phyloP scores from a whole-genome alignment of 225 moss, liverwort and hornwort species.

The Physcomitrium patens region DNA sequence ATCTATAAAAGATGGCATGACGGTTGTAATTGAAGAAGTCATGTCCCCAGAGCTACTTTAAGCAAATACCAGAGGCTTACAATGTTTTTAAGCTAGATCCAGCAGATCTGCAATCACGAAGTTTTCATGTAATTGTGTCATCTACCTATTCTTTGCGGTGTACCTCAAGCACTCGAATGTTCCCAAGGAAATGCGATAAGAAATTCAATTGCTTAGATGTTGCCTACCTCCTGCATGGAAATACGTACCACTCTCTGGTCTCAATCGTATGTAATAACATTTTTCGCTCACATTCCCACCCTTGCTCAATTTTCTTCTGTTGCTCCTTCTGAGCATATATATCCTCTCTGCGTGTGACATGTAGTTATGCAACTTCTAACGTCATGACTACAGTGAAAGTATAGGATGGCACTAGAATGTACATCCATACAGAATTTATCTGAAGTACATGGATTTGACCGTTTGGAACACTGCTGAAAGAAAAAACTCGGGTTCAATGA shows the following conservation, averaged over 20 bases:
- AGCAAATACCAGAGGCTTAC: not conserved
- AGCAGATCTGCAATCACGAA: not conserved
- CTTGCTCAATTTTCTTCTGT: conserved; percentile 47
- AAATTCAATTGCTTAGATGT: not conserved
- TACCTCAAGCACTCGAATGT: not conserved
- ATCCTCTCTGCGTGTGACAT: conserved; percentile 46
- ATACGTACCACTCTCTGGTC: conserved; percentile 70
- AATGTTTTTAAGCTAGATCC: too few species aligned
- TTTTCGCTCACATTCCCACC: conserved; percentile 71
- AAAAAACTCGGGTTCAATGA: not conserved
- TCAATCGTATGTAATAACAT: conserved; percentile 60
- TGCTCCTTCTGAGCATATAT: conserved; percentile 49
- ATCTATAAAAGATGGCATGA: not conserved
- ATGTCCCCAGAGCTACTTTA: not conserved
- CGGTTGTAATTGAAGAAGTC: not conserved
- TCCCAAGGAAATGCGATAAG: not conserved
- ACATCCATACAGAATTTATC: not conserved
- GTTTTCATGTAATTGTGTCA: not conserved
- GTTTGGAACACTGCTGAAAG: not conserved
- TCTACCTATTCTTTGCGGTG: not conserved
- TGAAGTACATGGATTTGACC: not conserved
- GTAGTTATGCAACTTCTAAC: too few species aligned
- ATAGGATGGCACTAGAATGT: too few species aligned
- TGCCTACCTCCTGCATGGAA: not conserved
- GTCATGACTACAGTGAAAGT: not conserved